Evolutionary conservation across 2,329 filamentous ascomycete genomes (phyloP), one percentile per base, ranked within the genome.

Genomic region (Scleromitrula shiraiana): DNA sequence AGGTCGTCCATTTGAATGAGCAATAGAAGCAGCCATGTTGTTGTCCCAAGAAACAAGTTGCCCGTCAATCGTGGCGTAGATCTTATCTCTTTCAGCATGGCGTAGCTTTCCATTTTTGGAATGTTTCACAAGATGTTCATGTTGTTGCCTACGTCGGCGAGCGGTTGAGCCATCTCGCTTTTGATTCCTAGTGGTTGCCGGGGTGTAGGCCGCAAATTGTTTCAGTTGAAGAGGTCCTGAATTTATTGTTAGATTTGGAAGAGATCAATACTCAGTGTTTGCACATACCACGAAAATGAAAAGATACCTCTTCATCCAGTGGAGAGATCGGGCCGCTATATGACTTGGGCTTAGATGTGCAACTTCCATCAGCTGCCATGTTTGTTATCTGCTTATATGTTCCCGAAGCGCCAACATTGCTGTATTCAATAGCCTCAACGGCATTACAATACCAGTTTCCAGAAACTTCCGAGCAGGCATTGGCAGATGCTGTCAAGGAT

Each of bases 371-470:
- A 14, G 69, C 57, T 51, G 76, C 70, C 77, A 89, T 86, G 46
- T 61, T 59, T 22, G 72, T 77, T 29, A 89, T 75, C 46, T 75
- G 74, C 50, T 84, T 74, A 69, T 87, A 90, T 37, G 67, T 69
- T 32, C 84, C 83, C 36, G 71, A 57, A 41, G 70, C 69, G 24
- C 76, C 76, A 56, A 87, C 74, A 47, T 78, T 77, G 50, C 67
- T 66, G 65, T 88, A 89, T n/a, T 77, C 74, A 64, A 90, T 82
- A 41, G 80, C 76, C 49, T 75, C 67, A 49, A 88, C 81, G 32
- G 73, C 61, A 49, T 78, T 71, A 65, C 82, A 85, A 67, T 82
- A 87, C 68, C 67, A 82, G 65, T 86, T 87, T 49, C 62, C 14
- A 56, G 48, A 32, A 38, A 41, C 49, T 65, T 69, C 19, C 63